Percentiles rank a stretch among this genome's conserved stretches.
Evolutionary conservation across 371 early-diverging fungal genomes (phyloP).

Genomic region (Conidiobolus incongruus): DNA sequence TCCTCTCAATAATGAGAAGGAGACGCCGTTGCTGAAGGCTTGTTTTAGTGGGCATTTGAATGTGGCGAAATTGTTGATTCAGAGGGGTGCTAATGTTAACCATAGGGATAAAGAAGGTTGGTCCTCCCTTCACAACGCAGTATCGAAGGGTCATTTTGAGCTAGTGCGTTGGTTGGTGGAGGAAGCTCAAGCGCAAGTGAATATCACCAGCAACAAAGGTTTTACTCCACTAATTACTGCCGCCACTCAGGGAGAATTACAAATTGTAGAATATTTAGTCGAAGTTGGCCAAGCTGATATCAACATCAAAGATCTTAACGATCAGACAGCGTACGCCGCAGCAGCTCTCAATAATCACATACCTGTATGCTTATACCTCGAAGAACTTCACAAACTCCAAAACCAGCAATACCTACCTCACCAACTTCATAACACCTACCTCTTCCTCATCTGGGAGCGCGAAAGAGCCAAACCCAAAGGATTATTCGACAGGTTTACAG

Average conservation of each 20-base stretch:
- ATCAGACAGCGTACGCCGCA: slow-evolving; percentile 61
- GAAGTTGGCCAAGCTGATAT: slow-evolving; percentile 34
- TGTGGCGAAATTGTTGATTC: slow-evolving; percentile 37
- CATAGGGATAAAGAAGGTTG: slow-evolving; percentile 58
- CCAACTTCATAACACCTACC: too few relatives aligned
- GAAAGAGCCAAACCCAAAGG: too few relatives aligned
- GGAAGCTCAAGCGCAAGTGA: slow-evolving; percentile 22
- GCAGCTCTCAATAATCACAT: too few relatives aligned
- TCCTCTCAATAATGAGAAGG: slow-evolving; percentile 39
- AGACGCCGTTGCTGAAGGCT: slow-evolving; percentile 63
- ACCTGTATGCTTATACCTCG: too few relatives aligned
- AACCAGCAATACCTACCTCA: too few relatives aligned
- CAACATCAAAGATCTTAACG: slow-evolving; percentile 32
- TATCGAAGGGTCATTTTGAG: slow-evolving; percentile 28
- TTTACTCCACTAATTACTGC: slow-evolving; percentile 65
- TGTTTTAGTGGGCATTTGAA: slow-evolving; percentile 39
- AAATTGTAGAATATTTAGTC: slow-evolving; percentile 41
- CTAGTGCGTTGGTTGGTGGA: slow-evolving; percentile 31
- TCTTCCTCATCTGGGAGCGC: too few relatives aligned
- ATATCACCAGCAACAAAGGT: slow-evolving; percentile 37
- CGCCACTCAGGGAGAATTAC: slow-evolving; percentile 39
- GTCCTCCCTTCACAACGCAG: slow-evolving; percentile 67
- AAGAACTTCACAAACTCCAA: too few relatives aligned
- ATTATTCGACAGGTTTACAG: too few relatives aligned
- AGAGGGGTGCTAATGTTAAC: slow-evolving; percentile 31